Evolutionary conservation across 192 early-diverging fungal genomes (phyloP).

Genomic region (Gamsiella multidivaricata): DNA sequence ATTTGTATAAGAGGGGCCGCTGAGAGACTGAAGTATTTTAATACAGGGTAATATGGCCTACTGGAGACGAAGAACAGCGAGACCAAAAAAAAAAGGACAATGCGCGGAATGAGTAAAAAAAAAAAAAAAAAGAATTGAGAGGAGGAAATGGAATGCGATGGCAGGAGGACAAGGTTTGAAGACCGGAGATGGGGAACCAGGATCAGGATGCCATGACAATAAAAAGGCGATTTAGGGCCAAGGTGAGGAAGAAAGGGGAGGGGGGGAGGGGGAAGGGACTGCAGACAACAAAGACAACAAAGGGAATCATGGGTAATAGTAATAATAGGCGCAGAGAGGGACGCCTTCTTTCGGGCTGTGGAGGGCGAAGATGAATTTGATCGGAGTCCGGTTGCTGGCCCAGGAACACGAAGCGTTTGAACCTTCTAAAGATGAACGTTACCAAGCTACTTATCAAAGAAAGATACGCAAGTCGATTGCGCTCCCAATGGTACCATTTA

Average conservation of each 20-base stretch:
- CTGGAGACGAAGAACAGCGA: not conserved
- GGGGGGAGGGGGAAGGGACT: slow-evolving; percentile 3
- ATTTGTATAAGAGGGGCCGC: too few species aligned
- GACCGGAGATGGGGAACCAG: not conserved
- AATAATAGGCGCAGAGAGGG: too few species aligned
- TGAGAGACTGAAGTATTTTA: not conserved
- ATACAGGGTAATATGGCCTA: not conserved
- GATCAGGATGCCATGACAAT: slow-evolving; percentile 4
- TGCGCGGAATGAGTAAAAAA: not conserved
- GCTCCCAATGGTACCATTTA: too few species aligned
- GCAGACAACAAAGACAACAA: not conserved
- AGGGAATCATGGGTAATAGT: not conserved
- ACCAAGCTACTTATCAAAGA: too few species aligned
- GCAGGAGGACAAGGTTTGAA: not conserved
- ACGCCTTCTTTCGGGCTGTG: too few species aligned
- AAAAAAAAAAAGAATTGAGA: not conserved
- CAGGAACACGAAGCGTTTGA: too few species aligned
- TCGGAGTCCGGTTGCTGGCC: too few species aligned
- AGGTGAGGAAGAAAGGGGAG: slow-evolving; percentile 3
- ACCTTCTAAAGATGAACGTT: too few species aligned
- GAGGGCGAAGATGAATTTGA: too few species aligned
- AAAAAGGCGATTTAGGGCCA: not conserved
- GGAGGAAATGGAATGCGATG: not conserved
- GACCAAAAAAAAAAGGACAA: not conserved
- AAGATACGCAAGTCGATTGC: too few species aligned